phyloP scores from a whole-genome alignment of 495 filamentous ascomycete genomes.

The Aspergillus funiculosus region DNA sequence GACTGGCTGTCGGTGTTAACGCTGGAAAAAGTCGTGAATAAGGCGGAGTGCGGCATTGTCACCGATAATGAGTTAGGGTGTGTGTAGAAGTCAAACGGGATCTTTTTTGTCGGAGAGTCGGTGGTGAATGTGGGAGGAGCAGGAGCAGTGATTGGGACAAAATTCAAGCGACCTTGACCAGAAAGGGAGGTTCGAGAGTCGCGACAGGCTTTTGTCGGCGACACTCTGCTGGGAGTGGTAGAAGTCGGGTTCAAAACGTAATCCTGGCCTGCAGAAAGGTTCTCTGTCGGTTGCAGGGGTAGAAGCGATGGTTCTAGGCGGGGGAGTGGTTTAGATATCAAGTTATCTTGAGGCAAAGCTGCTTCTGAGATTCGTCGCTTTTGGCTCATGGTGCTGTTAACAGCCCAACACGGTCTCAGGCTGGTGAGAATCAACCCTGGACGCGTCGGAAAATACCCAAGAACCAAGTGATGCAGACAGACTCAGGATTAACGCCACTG shows the following conservation, averaged over 20 bases:
- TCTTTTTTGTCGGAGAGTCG: constrained; percentile 82
- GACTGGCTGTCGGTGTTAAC: constrained; percentile 30
- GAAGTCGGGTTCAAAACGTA: constrained; percentile 53
- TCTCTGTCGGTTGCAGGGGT: constrained; percentile 46
- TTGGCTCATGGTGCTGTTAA: constrained; percentile 48
- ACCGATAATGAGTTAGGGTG: constrained; percentile 48
- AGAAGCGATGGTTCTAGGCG: constrained; percentile 43
- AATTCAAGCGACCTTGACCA: constrained; percentile 35
- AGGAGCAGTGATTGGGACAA: constrained; percentile 69
- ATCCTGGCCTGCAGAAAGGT: constrained; percentile 39
- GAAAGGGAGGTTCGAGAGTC: constrained; percentile 33
- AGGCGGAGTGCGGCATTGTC: constrained; percentile 55
- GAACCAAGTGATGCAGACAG: not conserved
- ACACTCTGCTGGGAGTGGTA: constrained; percentile 46
- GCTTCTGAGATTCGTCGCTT: constrained; percentile 64
- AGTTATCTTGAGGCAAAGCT: constrained; percentile 45
- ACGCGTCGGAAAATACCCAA: constrained; percentile 27
- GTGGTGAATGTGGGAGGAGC: constrained; percentile 57
- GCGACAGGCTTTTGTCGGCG: constrained; percentile 50
- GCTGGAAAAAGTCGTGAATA: constrained; percentile 59
- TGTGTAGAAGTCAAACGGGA: constrained; percentile 42
- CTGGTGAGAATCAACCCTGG: not conserved
- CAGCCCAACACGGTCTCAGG: not conserved
- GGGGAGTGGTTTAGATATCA: constrained; percentile 44
- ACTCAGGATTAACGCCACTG: not conserved